A percentile compares a stretch with the other conserved stretches of the same genome.
Conservation (phyloP, 1,284 basidiomycete species). For the Inonotus obliquus region DNA sequence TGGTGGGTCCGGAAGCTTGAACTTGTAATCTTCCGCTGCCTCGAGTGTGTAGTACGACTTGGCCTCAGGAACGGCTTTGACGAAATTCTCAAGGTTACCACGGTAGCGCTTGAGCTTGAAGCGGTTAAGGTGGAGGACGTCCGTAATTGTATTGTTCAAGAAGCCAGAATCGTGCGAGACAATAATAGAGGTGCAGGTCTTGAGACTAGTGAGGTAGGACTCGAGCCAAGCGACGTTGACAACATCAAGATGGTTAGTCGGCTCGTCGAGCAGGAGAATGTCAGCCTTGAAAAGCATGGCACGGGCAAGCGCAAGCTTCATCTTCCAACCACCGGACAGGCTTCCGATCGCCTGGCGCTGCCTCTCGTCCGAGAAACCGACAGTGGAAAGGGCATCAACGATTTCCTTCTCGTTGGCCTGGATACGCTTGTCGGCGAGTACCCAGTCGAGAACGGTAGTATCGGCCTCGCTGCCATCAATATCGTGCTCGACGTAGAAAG, state of each 20-base stretch:
- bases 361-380: conserved; percentile 88
- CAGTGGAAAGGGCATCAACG: conserved; percentile 78
- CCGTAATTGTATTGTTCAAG: conserved; percentile 98
- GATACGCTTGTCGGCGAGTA: conserved; percentile 83
- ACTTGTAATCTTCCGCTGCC: conserved; percentile 92
- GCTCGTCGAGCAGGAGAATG: conserved; percentile 95
- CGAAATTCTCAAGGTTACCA: conserved; percentile 96
- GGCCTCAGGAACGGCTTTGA: conserved; percentile 93
- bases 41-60: conserved; percentile 97
- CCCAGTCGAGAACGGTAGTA: conserved; percentile 88
- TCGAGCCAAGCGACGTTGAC: conserved; percentile 97
- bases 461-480: conserved; percentile 95
- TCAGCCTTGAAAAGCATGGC: conserved; percentile 99
- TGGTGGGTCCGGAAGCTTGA: conserved; percentile 94
- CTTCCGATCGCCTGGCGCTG: conserved; percentile 85
- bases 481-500: conserved; percentile 99
- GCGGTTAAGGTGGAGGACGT: conserved; percentile 98
- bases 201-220: conserved; percentile 88
- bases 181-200: conserved; percentile 93
- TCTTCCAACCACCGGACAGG: conserved; percentile 99
- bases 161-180: conserved; percentile 99
- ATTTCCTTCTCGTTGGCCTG: conserved; percentile 68
- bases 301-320: conserved; percentile 98
- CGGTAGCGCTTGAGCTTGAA: conserved; percentile 98
- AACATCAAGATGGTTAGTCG: conserved; percentile 97